These are phyloP conservation scores for Melampsora larici-populina DNA, from an alignment of 1,284 basidiomycete species.

Conservation along the genomic window DNA sequence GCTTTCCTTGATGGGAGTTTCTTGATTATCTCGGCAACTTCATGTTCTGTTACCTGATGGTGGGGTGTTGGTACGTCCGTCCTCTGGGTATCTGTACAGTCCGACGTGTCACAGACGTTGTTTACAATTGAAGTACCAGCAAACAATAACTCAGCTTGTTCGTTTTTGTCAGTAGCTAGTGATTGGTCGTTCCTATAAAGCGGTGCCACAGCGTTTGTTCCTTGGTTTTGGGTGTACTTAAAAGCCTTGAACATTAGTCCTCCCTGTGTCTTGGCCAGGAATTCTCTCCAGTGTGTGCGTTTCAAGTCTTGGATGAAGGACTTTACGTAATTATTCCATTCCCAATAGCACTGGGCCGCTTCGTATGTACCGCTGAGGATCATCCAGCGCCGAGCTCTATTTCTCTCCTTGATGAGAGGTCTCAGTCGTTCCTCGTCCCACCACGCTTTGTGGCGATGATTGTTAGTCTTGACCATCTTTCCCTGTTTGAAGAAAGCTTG, in stretches of 20 bases:
- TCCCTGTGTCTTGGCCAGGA: background rate
- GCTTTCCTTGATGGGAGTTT: constrained; percentile 1
- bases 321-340: background rate
- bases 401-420: background rate
- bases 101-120: no score
- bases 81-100: no score
- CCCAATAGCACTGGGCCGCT: no score
- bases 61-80: background rate
- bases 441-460: background rate
- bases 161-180: background rate
- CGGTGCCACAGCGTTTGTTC: background rate
- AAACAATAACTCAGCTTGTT: no score
- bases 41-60: background rate
- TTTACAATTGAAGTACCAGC: no score
- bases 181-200: background rate
- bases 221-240: background rate
- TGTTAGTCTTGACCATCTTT: background rate
- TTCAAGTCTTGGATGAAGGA: background rate
- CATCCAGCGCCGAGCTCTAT: no score
- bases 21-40: background rate
- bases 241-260: background rate
- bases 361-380: background rate
- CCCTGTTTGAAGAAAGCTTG: background rate
- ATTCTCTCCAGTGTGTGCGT: background rate
- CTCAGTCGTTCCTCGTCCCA: background rate